Base-by-base conservation (phyloP, 768 basidiomycete species). In the Russula lepida region DNA sequence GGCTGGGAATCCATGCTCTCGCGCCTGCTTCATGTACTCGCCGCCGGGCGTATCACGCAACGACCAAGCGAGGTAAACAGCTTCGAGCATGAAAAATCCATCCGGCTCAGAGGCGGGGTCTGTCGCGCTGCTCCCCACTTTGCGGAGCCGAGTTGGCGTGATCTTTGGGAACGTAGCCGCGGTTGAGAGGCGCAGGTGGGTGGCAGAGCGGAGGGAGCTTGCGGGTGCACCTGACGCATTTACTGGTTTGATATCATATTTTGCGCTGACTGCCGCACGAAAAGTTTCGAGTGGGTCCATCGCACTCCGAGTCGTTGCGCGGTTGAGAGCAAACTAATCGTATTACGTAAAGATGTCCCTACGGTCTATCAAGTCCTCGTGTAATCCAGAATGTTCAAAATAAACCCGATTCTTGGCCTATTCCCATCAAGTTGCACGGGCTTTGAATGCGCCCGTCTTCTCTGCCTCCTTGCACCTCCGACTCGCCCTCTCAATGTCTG, bases 1-100 rank as follows among this genome's bases (percentile, higher is more conserved):
- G 2, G 82, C 77, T 2, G 56, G 61, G 32, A 93, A 74, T 1
- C 90, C 88, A 46, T 79, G 79, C 68, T 89, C 88, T 57, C 90
- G 78, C 2, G 87, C 86, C 67, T 89, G 85, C 69, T 86, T 88
- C 83, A 95, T 84, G 74, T 98, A 98, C 65, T 95, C 92, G 17
- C 87, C 89, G 32, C 84, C 83, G 0, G 83, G 77, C 0, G 83
- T 82, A 70, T 91, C 89, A 49, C 82, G 77, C 33, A 88, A 78
- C 4, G 85, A 74, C 88, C 87, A 98, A 30, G 88, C 86, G n/a
- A 95, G 78, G 67, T 89, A 87, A 9, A 98, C 77, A 1, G 92
- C 88, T 55, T 89, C 88, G 15, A 94, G 73, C 11, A 88, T 80
- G 72, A 88, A 92, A 65, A 88, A 87, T 51, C 89, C 86, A n/a